Conservation (phyloP, 169 alveolate species). For the Eimeria necatrix region DNA sequence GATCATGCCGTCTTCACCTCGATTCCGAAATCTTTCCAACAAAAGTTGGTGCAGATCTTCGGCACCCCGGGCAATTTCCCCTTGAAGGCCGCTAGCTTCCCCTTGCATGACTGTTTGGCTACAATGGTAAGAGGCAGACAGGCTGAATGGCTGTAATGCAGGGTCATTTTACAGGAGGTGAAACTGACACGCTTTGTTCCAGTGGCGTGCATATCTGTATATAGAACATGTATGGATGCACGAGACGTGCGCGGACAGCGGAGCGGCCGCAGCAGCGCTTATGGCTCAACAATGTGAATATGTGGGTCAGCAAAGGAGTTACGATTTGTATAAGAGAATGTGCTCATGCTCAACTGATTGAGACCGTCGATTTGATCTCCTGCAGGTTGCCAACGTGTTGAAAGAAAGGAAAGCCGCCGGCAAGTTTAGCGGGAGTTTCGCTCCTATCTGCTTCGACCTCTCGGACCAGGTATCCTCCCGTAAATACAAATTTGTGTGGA, state of each 20-base stretch:
- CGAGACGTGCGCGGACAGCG: background rate
- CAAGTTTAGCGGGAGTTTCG: slow-evolving; percentile 48
- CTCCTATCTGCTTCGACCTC: slow-evolving; percentile 72
- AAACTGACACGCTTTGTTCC: too few species aligned
- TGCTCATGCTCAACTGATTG: too few species aligned
- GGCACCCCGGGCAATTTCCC: slow-evolving; percentile 29
- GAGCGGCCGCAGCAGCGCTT: too few species aligned
- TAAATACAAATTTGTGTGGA: too few species aligned
- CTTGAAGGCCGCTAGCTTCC: slow-evolving; percentile 30
- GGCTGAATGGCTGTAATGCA: background rate
- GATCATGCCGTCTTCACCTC: background rate
- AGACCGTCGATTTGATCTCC: too few species aligned
- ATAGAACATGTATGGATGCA: background rate
- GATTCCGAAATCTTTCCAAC: slow-evolving; percentile 46
- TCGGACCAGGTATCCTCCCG: slow-evolving; percentile 2
- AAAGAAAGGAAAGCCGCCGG: slow-evolving; percentile 63
- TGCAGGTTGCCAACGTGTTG: slow-evolving; percentile 33
- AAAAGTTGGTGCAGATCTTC: background rate
- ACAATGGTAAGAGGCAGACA: slow-evolving; percentile 21
- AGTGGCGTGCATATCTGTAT: too few species aligned
- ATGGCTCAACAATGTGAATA: too few species aligned
- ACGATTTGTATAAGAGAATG: too few species aligned
- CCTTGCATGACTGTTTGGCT: slow-evolving; percentile 45
- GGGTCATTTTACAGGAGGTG: too few species aligned
- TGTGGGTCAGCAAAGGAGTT: too few species aligned